Evolutionary conservation across 2,329 filamentous ascomycete genomes (phyloP), one percentile per base, ranked within the genome.

Genomic region (Huntiella bhutanensis): DNA sequence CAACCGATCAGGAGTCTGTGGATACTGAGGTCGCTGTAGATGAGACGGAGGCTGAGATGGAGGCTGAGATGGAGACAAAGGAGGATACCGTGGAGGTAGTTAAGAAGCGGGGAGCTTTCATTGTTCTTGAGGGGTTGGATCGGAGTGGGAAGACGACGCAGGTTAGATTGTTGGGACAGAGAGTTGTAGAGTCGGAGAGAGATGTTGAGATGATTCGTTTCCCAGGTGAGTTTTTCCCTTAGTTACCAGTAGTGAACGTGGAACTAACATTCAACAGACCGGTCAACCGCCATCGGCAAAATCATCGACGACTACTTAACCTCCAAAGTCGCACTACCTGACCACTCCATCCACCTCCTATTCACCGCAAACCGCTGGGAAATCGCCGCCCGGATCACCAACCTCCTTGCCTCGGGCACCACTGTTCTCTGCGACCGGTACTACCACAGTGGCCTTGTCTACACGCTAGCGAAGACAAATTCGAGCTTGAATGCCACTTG

Each of bases 331-430:
- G 71, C 82, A 49, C 75, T 87, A 60, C 82, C 91, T 51, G 86
- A 94, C 59, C 85, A 93, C 57, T 81, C 80, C 3, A 88, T 94
- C 54, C 87, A 95, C 60, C 70, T 94, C 1, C 70, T 94, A 15
- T 94, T 94, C 62, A 85, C 80, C 49, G 85, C 87, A 7, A 95
- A 95, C 59, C 72, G 87, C 41, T 94, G 87, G 87, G 87, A 94
- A 53, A 67, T 70, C 46, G 68, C 62, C 65, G 17, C 33, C 38
- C 62, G 62, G 43, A 77, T 79, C 40, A 57, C 65, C 13, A 48
- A 61, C 1, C 64, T 73, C 4, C 61, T 95, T 4, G 63, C 66
- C 1, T 60, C 66, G 1, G 87, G 88, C 6, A 77, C 70, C 15
- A 91, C 76, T 0, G 70, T 98, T 32, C 68, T 98, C 35, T 78